These are phyloP conservation scores for Yamadazyma kitorensis DNA, from an alignment of 805 yeast species.

Conservation along the genomic window DNA sequence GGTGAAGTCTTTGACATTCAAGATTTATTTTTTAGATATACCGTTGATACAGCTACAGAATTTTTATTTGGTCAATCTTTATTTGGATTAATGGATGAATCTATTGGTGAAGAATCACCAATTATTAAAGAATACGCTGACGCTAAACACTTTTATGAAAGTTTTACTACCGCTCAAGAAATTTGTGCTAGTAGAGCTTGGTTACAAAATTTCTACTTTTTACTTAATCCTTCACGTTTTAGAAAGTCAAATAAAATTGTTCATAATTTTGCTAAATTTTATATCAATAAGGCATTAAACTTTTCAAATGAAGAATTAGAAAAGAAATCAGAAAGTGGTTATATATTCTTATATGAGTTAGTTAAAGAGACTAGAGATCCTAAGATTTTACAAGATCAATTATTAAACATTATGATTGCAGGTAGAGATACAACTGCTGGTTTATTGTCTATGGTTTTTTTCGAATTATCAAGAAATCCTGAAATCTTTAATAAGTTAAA, in stretches of 20 bases:
- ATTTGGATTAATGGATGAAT: slow-evolving; percentile 21
- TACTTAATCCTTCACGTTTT: slow-evolving; percentile 22
- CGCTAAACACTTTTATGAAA: slow-evolving; percentile 15
- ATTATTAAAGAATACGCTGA: slow-evolving; percentile 14
- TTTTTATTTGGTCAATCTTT: slow-evolving; percentile 35
- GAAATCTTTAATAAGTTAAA: slow-evolving; percentile 35
- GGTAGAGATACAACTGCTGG: slow-evolving; percentile 59
- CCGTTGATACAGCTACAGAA: slow-evolving; percentile 36
- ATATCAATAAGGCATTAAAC: slow-evolving; percentile 36
- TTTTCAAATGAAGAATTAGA: slow-evolving; percentile 29
- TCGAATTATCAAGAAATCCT: slow-evolving; percentile 45
- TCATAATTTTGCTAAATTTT: slow-evolving; percentile 31
- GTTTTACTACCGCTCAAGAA: slow-evolving; percentile 31
- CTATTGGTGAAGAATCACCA: slow-evolving; percentile 24
- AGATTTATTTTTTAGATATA: slow-evolving; percentile 25
- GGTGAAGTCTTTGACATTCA: slow-evolving; percentile 27
- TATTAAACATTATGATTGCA: slow-evolving; percentile 50
- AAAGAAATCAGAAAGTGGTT: slow-evolving; percentile 32
- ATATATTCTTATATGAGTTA: slow-evolving; percentile 47
- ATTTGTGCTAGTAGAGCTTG: slow-evolving; percentile 31
- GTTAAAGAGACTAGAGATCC: slow-evolving; percentile 49
- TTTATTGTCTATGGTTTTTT: slow-evolving; percentile 43
- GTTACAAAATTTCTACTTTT: slow-evolving; percentile 25
- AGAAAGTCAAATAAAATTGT: slow-evolving; percentile 23
- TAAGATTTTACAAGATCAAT: slow-evolving; percentile 46